Conservation (phyloP, 306 rosid genomes). For the Prunus padus region DNA sequence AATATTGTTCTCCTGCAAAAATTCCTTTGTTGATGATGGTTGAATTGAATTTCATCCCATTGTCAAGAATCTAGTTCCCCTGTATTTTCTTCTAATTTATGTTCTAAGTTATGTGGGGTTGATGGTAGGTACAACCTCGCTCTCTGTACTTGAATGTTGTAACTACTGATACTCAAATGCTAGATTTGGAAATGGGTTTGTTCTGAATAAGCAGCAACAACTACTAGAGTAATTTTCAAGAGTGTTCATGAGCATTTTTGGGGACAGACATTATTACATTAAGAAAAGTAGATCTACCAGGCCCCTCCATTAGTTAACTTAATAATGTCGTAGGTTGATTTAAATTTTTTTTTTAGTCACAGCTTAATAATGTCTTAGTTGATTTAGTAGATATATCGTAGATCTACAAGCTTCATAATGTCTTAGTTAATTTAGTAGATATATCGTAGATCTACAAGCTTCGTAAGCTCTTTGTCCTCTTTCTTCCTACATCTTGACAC, state of each 20-base stretch:
- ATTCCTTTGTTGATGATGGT: too few species aligned
- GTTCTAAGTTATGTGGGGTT: conserved; percentile 5
- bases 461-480: neutral
- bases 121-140: neutral
- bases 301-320: neutral
- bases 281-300: conserved; percentile 17
- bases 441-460: too few species aligned
- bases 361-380: conserved; percentile 9
- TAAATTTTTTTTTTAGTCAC: neutral
- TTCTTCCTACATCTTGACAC: neutral
- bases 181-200: conserved; percentile 12
- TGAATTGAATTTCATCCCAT: too few species aligned
- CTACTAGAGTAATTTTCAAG: neutral
- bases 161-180: neutral
- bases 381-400: neutral
- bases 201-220: conserved; percentile 5
- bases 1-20: neutral
- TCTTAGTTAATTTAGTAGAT: neutral
- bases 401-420: conserved; percentile 22
- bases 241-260: neutral
- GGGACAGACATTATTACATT: conserved; percentile 5
- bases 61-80: conserved; percentile 16
- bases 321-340: neutral
- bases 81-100: neutral
- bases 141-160: neutral